phyloP scores from a whole-genome alignment of 1,284 basidiomycete species.

The Ustilago curta region DNA sequence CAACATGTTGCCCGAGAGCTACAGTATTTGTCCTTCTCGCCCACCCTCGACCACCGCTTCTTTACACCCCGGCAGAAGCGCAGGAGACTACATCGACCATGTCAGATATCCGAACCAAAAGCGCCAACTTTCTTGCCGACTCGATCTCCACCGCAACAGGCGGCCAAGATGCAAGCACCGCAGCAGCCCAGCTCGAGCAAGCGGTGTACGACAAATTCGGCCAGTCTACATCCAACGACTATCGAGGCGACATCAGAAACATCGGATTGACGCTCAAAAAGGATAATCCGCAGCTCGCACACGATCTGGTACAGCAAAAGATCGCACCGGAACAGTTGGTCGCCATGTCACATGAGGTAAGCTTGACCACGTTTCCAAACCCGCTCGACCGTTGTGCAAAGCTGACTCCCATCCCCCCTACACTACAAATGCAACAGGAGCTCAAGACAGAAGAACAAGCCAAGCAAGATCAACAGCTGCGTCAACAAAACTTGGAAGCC shows the following conservation, averaged over 20 bases:
- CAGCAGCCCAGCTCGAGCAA: constrained; percentile 36
- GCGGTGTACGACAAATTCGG: constrained; percentile 32
- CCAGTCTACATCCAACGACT: constrained; percentile 43
- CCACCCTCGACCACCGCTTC: not conserved
- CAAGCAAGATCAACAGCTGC: constrained; percentile 25
- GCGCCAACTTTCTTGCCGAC: constrained; percentile 35
- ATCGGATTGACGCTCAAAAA: constrained; percentile 47
- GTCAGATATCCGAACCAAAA: constrained; percentile 43
- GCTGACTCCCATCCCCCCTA: not conserved
- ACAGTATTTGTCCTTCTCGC: not conserved
- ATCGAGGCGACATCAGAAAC: constrained; percentile 39
- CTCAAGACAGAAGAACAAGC: constrained; percentile 45
- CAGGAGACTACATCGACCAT: constrained; percentile 8
- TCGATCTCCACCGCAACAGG: constrained; percentile 33
- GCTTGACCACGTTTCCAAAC: not conserved
- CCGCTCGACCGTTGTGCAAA: not conserved
- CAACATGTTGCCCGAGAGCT: not conserved
- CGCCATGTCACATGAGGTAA: constrained; percentile 37
- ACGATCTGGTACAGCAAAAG: constrained; percentile 16
- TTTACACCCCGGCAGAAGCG: not conserved
- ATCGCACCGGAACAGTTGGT: constrained; percentile 23
- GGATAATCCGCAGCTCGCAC: constrained; percentile 42
- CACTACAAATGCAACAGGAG: constrained; percentile 18
- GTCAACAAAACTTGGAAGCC: constrained; percentile 36
- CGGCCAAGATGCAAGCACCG: constrained; percentile 17